These are phyloP conservation scores for Pestalotiopsis sp. DNA, from an alignment of 2,329 filamentous ascomycete genomes.

Conservation along the genomic window DNA sequence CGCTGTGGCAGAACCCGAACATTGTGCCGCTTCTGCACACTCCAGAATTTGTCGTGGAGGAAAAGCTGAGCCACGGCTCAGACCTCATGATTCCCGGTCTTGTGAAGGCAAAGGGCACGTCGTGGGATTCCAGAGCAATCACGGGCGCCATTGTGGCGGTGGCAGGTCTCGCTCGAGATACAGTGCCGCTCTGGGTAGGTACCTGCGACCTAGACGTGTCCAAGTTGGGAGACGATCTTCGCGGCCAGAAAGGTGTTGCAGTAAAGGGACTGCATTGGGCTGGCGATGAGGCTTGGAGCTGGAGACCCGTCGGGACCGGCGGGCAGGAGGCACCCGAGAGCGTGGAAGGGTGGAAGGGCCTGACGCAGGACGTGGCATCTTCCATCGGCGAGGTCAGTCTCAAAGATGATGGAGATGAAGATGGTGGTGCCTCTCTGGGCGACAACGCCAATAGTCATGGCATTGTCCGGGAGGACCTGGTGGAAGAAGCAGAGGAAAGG, in stretches of 20 bases:
- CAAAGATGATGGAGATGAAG: constrained; percentile 23
- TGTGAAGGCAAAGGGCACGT: constrained; percentile 56
- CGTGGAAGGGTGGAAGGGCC: constrained; percentile 49
- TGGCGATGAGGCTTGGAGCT: constrained; percentile 70
- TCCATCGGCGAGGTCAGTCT: constrained; percentile 27
- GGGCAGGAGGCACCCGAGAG: constrained; percentile 55
- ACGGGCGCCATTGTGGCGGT: constrained; percentile 66
- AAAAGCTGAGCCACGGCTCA: constrained; percentile 65
- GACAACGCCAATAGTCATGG: neutral
- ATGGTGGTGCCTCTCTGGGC: constrained; percentile 14
- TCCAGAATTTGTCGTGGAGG: constrained; percentile 56
- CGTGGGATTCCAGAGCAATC: constrained; percentile 61
- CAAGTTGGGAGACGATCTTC: constrained; percentile 20
- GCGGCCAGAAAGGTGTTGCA: constrained; percentile 57
- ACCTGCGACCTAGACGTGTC: constrained; percentile 43
- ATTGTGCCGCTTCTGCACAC: constrained; percentile 68
- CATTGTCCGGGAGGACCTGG: constrained; percentile 26
- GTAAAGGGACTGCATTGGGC: constrained; percentile 69
- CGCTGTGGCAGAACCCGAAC: constrained; percentile 64
- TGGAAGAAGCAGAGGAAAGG: constrained; percentile 47
- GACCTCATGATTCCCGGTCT: constrained; percentile 72
- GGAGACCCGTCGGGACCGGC: constrained; percentile 56
- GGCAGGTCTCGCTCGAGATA: constrained; percentile 59
- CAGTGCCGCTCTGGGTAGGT: constrained; percentile 65
- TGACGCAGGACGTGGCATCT: constrained; percentile 1